Evolutionary conservation across 345 rosid genomes (phyloP), one percentile per base, ranked within the genome.

Genomic region (Cardiospermum halicacabum): DNA sequence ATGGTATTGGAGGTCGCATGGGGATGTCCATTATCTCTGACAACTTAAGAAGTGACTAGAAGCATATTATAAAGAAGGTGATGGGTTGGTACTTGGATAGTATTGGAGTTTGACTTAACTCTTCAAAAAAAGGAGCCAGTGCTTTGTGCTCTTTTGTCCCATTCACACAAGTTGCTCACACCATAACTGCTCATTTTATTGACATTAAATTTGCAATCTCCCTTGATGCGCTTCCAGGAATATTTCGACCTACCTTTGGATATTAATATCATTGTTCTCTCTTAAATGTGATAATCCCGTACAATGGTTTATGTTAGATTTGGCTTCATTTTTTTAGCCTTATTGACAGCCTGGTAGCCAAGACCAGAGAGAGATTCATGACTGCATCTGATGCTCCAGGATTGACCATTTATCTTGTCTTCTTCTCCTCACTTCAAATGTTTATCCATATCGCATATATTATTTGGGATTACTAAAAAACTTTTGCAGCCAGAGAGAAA

Each of bases 41-140:
- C 66, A 62, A 49, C n/a, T n/a, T n/a, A 48, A 25, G 42, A 47
- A 62, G 40, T 25, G 47, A 30, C 55, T 4, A 62, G 55, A 62
- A 30, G 55, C 22, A 36, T 18, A 49, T 21, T 11, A 49, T 36
- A 57, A 22, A 18, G 10, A 40, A 27, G 12, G 48, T 24, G 42
- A 58, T 58, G 50, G 50, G 34, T 25, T 5, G 18, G 15, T n/a
- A n/a, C n/a, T n/a, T n/a, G n/a, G n/a, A n/a, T n/a, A n/a, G n/a
- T n/a, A n/a, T n/a, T 8, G 30, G 18, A 11, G 66, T 62, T 62
- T 61, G 65, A 61, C 54, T 27, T 18, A 16, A 18, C 11, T 18
- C 53, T 49, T 8, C 25, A 49, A 19, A 34, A 34, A 34, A 34
- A 49, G 25, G 9, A 7, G 8, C 22, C 3, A 2, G 15, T 16